A percentile compares a stretch with the other conserved stretches of the same genome.
These are phyloP conservation scores for Russula ochroleuca DNA, from an alignment of 768 basidiomycete species.

Conservation along the genomic window DNA sequence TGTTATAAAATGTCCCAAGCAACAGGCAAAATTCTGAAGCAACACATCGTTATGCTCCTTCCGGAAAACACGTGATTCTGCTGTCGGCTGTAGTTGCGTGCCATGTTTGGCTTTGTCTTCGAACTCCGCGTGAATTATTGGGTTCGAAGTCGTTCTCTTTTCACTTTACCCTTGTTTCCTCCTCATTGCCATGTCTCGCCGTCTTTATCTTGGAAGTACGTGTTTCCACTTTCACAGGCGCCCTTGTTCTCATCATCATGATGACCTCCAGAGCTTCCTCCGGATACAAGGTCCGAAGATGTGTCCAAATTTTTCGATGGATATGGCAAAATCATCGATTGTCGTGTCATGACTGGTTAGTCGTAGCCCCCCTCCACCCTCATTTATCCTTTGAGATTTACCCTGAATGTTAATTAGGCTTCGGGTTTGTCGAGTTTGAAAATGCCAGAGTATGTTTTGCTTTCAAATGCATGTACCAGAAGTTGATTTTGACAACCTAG, in stretches of 20 bases:
- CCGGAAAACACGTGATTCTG: too few species aligned
- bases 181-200: slow-evolving; percentile 63
- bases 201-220: slow-evolving; percentile 83
- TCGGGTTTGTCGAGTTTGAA: slow-evolving; percentile 97
- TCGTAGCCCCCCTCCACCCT: slow-evolving; percentile 22
- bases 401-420: slow-evolving; percentile 47
- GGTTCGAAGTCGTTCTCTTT: neutral
- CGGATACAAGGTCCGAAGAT: slow-evolving; percentile 79
- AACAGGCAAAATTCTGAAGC: too few species aligned
- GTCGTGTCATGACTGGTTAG: slow-evolving; percentile 90
- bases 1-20: neutral
- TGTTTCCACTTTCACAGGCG: slow-evolving; percentile 18
- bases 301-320: slow-evolving; percentile 87
- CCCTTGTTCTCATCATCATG: slow-evolving; percentile 9
- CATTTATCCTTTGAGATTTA: neutral
- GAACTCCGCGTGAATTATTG: slow-evolving; percentile 23
- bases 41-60: too few species aligned
- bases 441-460: slow-evolving; percentile 54
- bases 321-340: slow-evolving; percentile 83
- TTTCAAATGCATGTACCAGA: neutral
- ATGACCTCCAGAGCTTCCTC: slow-evolving; percentile 59
- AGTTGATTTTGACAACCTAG: slow-evolving; percentile 38
- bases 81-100: slow-evolving; percentile 4
- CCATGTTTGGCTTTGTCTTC: slow-evolving; percentile 20
- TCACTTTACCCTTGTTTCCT: slow-evolving; percentile 4